Evolutionary conservation across 352 stramenopile genomes (phyloP).

Genomic region (Globisporangium alternatum): DNA sequence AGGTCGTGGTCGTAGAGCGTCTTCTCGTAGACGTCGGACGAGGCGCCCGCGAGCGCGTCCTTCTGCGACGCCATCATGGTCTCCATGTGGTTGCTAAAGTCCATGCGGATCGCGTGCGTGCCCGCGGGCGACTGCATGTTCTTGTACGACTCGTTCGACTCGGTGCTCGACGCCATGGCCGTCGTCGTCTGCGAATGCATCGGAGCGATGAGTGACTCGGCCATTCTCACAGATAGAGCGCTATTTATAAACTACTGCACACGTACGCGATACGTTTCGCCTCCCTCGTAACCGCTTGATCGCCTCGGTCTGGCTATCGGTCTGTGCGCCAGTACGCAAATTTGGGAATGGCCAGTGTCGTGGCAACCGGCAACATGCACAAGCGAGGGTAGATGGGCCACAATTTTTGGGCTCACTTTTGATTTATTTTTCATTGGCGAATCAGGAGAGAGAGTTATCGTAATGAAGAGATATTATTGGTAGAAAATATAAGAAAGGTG

Average conservation of each 20-base stretch:
- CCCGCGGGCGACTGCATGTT: constrained; percentile 31
- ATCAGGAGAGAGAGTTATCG: not conserved
- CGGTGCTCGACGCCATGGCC: constrained; percentile 8
- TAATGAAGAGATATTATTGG: not conserved
- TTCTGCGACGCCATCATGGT: constrained; percentile 27
- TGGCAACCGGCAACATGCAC: not conserved
- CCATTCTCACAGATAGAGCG: not conserved
- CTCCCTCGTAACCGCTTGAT: not conserved
- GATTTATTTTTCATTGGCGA: not conserved
- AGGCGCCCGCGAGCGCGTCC: constrained; percentile 14
- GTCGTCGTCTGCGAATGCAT: not conserved
- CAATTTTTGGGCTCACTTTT: not conserved
- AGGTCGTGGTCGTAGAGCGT: constrained; percentile 74
- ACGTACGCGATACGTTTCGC: not conserved
- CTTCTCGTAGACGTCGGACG: constrained; percentile 31
- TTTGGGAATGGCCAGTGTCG: not conserved
- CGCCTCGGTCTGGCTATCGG: not conserved
- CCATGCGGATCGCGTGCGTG: constrained; percentile 36
- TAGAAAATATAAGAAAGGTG: not conserved
- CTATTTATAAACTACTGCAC: not conserved
- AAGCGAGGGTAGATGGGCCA: not conserved
- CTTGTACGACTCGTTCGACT: constrained; percentile 30
- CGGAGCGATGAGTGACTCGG: not conserved
- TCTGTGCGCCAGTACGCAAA: constrained; percentile 1
- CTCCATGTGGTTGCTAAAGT: constrained; percentile 41